Evolutionary conservation across 306 rosid genomes (phyloP).

Genomic region (Malus asiatica): DNA sequence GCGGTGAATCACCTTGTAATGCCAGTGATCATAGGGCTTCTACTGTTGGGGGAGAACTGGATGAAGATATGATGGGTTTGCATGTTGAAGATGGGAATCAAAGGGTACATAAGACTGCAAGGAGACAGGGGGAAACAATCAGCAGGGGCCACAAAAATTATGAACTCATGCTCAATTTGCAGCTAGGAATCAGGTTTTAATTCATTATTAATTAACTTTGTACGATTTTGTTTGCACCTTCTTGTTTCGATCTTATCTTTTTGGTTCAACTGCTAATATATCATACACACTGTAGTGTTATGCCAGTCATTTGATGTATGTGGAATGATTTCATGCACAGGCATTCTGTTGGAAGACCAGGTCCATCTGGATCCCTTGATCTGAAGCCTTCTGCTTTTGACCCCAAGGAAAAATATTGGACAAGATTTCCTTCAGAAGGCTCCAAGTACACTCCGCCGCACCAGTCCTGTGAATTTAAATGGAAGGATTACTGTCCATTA

Average conservation of each 20-base stretch:
- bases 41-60: constrained; percentile 24
- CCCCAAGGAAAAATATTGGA: constrained; percentile 89
- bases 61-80: constrained; percentile 29
- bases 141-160: constrained; percentile 79
- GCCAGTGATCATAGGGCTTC: constrained; percentile 17
- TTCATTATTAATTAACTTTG: not conserved
- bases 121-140: constrained; percentile 77
- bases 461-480: constrained; percentile 70
- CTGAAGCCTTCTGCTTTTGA: constrained; percentile 89
- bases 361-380: constrained; percentile 73
- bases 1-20: not conserved
- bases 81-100: constrained; percentile 22
- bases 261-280: not conserved
- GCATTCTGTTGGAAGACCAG: constrained; percentile 92
- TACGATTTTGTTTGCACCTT: not conserved
- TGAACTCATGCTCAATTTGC: constrained; percentile 89
- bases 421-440: constrained; percentile 89
- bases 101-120: constrained; percentile 36
- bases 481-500: constrained; percentile 96
- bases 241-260: not conserved
- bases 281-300: not conserved
- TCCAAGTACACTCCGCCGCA: constrained; percentile 91
- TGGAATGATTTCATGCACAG: constrained; percentile 32
- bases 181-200: constrained; percentile 70
- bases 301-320: not conserved